Conservation (phyloP, 1,284 basidiomycete genomes). For the Tremellales sp. region DNA sequence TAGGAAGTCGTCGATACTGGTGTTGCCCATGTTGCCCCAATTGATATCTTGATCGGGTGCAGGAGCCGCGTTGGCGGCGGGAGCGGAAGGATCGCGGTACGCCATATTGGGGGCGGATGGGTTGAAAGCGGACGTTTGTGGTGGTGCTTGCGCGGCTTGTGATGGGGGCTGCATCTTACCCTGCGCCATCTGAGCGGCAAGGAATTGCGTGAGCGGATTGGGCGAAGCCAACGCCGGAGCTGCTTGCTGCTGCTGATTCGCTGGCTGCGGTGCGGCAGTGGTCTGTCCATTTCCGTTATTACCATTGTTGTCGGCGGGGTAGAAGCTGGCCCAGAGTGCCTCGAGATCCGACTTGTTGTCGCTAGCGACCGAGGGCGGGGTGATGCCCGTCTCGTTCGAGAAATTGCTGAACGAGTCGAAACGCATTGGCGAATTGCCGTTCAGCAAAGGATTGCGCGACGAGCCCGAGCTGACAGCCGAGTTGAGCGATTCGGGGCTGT, state of each 20-base stretch:
- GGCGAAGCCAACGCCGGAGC: background rate
- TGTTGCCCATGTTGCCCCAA: conserved; percentile 32
- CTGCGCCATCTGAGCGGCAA: conserved; percentile 4
- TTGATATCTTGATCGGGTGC: conserved; percentile 7
- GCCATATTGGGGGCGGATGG: conserved; percentile 12
- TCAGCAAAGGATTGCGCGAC: conserved; percentile 8
- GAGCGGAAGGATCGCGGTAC: conserved; percentile 19
- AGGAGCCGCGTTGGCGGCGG: conserved; percentile 2
- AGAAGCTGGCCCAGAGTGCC: conserved; percentile 42
- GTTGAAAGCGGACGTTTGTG: background rate
- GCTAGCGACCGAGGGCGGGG: conserved; percentile 12
- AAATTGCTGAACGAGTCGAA: conserved; percentile 17
- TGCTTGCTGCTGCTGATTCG: background rate
- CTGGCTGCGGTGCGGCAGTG: background rate
- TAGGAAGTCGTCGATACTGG: conserved; percentile 39
- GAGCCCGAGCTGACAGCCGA: conserved; percentile 22
- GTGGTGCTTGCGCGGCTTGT: background rate
- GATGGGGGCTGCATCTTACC: background rate
- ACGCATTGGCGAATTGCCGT: conserved; percentile 3
- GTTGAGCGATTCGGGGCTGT: conserved; percentile 33
- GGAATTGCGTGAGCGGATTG: background rate
- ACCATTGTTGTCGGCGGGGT: conserved; percentile 15
- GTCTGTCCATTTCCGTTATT: background rate
- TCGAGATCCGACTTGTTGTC: conserved; percentile 32
- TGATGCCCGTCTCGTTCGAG: conserved; percentile 6